A percentile compares a stretch with the other conserved stretches of the same genome.
Evolutionary conservation across 495 filamentous ascomycete genomes (phyloP).

Genomic region (Penicillium maclennaniae): DNA sequence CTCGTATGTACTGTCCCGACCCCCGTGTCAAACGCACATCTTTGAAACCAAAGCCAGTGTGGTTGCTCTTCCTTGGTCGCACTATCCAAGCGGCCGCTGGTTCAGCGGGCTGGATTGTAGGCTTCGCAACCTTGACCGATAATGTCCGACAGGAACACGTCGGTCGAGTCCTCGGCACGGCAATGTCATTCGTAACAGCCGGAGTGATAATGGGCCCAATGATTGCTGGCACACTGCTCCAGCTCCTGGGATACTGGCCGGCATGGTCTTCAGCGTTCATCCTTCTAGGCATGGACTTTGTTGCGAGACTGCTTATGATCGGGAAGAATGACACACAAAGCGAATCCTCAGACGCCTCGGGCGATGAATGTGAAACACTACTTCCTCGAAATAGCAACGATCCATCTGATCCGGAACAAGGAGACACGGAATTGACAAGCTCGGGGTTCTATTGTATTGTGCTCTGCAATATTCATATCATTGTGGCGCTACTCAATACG

Average conservation of each 20-base stretch:
- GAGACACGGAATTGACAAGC: neutral
- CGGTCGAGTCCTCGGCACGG: slow-evolving; percentile 21
- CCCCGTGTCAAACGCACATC: too few relatives aligned
- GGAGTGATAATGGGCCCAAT: slow-evolving; percentile 24
- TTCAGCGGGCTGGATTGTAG: slow-evolving; percentile 25
- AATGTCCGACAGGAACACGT: slow-evolving; percentile 14
- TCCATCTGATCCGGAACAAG: neutral
- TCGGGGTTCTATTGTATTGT: slow-evolving; percentile 12
- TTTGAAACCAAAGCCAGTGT: too few relatives aligned
- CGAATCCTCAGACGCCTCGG: neutral
- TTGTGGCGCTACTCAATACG: slow-evolving; percentile 1
- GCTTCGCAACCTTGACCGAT: slow-evolving; percentile 22
- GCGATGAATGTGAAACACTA: neutral
- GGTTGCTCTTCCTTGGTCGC: slow-evolving; percentile 14
- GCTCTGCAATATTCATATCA: slow-evolving; percentile 13
- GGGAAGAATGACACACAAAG: slow-evolving; percentile 6
- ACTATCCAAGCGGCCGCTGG: slow-evolving; percentile 21
- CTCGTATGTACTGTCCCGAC: too few relatives aligned
- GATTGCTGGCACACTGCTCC: slow-evolving; percentile 18
- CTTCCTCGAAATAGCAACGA: neutral
- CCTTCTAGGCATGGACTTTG: slow-evolving; percentile 20
- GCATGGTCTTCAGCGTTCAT: slow-evolving; percentile 20
- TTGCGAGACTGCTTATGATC: slow-evolving; percentile 22
- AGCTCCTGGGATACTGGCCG: slow-evolving; percentile 24
- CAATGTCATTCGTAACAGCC: slow-evolving; percentile 14